Conservation (phyloP, 805 yeast genomes). For the Ogataea degrootiae region DNA sequence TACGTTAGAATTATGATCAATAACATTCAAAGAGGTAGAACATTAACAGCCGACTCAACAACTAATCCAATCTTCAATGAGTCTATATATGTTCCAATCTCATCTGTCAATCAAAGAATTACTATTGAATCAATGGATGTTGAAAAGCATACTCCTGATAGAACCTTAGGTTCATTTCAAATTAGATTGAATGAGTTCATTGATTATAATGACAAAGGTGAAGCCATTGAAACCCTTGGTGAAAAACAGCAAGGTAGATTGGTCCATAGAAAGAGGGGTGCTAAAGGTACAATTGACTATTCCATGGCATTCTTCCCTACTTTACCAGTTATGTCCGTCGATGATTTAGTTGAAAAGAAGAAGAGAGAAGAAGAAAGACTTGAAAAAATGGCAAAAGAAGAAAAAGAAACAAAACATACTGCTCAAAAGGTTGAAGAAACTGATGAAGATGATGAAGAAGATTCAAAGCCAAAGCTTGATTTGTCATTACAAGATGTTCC, state of each 20-base stretch:
- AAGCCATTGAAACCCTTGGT: slow-evolving; percentile 53
- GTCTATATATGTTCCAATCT: slow-evolving; percentile 72
- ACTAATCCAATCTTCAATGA: slow-evolving; percentile 84
- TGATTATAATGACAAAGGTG: slow-evolving; percentile 60
- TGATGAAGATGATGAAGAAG: slow-evolving; percentile 33
- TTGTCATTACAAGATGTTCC: slow-evolving; percentile 55
- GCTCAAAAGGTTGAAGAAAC: slow-evolving; percentile 23
- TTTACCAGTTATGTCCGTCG: slow-evolving; percentile 71
- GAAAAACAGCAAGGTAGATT: slow-evolving; percentile 58
- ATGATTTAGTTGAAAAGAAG: slow-evolving; percentile 55
- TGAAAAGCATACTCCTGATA: slow-evolving; percentile 71
- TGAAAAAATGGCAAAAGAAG: slow-evolving; percentile 19
- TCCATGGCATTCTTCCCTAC: slow-evolving; percentile 80
- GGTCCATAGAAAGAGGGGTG: slow-evolving; percentile 65
- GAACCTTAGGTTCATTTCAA: slow-evolving; percentile 81
- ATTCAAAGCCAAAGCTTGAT: slow-evolving; percentile 38
- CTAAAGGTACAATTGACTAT: slow-evolving; percentile 76
- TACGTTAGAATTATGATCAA: slow-evolving; percentile 77
- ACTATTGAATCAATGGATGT: slow-evolving; percentile 92
- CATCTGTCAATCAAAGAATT: slow-evolving; percentile 76
- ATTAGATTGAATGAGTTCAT: slow-evolving; percentile 64
- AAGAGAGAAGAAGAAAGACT: slow-evolving; percentile 33
- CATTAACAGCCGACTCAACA: slow-evolving; percentile 60
- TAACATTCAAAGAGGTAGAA: slow-evolving; percentile 72
- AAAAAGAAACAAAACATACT: slow-evolving; percentile 1